Evolutionary conservation across 306 rosid genomes (phyloP).

Genomic region (Albizia julibrissin): DNA sequence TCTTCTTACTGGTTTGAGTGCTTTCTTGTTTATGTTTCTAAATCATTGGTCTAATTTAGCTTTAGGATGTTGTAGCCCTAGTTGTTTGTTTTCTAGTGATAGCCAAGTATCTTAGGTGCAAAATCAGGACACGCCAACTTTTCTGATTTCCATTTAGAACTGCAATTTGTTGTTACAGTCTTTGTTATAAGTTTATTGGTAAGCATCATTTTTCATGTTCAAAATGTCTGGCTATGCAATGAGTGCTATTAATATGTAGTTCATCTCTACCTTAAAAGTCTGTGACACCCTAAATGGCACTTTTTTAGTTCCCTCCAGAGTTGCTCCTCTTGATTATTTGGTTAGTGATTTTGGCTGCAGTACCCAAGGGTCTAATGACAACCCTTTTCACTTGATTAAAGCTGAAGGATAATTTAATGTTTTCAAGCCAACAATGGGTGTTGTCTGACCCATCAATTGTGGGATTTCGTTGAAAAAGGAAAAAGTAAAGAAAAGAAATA

Average conservation of each 20-base stretch:
- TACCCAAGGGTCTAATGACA: not conserved
- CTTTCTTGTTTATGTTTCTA: not conserved
- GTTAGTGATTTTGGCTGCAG: not conserved
- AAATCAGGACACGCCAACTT: not conserved
- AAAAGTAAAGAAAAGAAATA: not conserved
- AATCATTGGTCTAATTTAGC: not conserved
- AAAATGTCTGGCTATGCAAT: not conserved
- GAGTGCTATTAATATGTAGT: not conserved
- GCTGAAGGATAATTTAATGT: slow-evolving; percentile 25
- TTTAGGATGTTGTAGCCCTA: not conserved
- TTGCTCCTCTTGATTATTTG: not conserved
- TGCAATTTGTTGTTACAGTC: not conserved
- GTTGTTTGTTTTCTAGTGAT: not conserved
- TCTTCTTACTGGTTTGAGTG: not conserved
- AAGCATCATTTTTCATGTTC: slow-evolving; percentile 17
- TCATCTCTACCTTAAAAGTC: slow-evolving; percentile 1
- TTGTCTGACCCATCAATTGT: not conserved
- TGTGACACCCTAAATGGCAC: not conserved
- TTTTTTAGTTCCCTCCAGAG: slow-evolving; percentile 18
- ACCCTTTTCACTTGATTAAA: slow-evolving; percentile 12
- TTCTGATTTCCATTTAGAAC: not conserved
- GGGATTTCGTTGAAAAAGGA: not conserved
- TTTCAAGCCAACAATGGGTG: slow-evolving; percentile 1
- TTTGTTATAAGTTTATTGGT: not conserved
- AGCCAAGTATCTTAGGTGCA: not conserved